phyloP scores from a whole-genome alignment of 148 eudicot genomes.

The Limonium bicolor region DNA sequence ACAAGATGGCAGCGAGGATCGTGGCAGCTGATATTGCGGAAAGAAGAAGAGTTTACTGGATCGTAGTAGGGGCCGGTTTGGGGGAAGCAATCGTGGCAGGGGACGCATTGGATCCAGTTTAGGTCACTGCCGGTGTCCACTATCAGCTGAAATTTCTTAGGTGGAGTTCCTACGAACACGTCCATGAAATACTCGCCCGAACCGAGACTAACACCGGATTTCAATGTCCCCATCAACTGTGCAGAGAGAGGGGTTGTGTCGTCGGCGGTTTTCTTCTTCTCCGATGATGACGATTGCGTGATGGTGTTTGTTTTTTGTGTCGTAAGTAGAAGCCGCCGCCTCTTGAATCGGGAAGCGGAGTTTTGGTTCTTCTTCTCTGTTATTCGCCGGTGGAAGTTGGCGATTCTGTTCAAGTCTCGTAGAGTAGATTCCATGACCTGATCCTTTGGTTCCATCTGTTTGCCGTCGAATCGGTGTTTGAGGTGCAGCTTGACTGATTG shows the following conservation, averaged over 20 bases:
- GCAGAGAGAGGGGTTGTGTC: constrained; percentile 15
- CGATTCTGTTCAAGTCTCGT: constrained; percentile 54
- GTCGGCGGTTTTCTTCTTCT: no score
- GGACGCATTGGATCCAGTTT: constrained; percentile 85
- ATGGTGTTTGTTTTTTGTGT: constrained; percentile 3
- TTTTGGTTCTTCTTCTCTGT: constrained; percentile 53
- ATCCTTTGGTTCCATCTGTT: constrained; percentile 10
- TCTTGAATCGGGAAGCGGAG: constrained; percentile 16
- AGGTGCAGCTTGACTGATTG: constrained; percentile 39
- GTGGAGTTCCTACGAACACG: constrained; percentile 82
- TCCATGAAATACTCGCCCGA: constrained; percentile 98
- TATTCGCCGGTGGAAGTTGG: constrained; percentile 43
- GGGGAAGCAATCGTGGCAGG: constrained; percentile 78
- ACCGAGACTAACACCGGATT: constrained; percentile 89
- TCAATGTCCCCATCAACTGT: constrained; percentile 53
- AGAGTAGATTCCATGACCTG: constrained; percentile 33
- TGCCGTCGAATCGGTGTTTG: constrained; percentile 24
- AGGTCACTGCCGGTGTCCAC: constrained; percentile 97
- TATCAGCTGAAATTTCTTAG: constrained; percentile 57
- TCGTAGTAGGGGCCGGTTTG: constrained; percentile 67
- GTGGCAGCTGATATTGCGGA: constrained; percentile 41
- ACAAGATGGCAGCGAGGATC: constrained; percentile 66
- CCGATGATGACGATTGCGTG: constrained; percentile 3
- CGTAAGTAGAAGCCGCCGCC: constrained; percentile 9
- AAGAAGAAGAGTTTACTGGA: constrained; percentile 47